Percentiles rank a stretch among this genome's conserved stretches.
These are phyloP conservation scores for Dothistroma septosporum DNA, from an alignment of 2,329 filamentous ascomycete species.

Conservation along the genomic window DNA sequence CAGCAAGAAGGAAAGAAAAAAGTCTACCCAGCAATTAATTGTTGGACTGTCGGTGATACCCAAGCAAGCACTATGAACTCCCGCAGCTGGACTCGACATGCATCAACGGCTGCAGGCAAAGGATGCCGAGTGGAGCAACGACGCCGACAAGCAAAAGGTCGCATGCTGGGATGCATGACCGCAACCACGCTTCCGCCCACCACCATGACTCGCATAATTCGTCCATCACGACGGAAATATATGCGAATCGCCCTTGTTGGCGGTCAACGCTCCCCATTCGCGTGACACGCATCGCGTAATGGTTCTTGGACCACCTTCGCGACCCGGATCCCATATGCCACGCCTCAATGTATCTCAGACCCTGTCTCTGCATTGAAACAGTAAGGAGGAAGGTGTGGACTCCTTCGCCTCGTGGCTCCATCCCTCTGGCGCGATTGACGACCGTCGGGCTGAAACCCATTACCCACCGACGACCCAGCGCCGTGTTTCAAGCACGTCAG, in stretches of 20 bases:
- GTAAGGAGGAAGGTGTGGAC: not conserved
- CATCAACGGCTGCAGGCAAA: not conserved
- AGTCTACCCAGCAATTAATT: not conserved
- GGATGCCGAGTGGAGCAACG: not conserved
- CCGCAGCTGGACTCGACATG: not conserved
- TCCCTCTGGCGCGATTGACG: not conserved
- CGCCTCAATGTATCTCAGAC: not conserved
- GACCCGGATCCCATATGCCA: not conserved
- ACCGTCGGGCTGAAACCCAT: slow-evolving; percentile 2
- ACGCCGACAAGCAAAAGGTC: not conserved
- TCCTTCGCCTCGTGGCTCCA: slow-evolving; percentile 1
- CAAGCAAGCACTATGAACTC: not conserved
- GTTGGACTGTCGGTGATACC: not conserved
- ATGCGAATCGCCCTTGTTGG: not conserved
- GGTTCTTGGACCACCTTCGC: no score
- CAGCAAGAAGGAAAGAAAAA: not conserved
- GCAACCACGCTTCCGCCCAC: not conserved
- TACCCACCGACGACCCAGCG: not conserved
- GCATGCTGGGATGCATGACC: not conserved
- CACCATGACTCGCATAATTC: not conserved
- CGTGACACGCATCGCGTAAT: not conserved
- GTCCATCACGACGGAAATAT: not conserved
- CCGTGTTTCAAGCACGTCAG: slow-evolving; percentile 2
- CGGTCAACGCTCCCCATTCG: not conserved
- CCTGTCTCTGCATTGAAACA: not conserved